These are phyloP conservation scores for Sporisorium scitamineum DNA, from an alignment of 1,284 basidiomycete genomes.

Conservation along the genomic window DNA sequence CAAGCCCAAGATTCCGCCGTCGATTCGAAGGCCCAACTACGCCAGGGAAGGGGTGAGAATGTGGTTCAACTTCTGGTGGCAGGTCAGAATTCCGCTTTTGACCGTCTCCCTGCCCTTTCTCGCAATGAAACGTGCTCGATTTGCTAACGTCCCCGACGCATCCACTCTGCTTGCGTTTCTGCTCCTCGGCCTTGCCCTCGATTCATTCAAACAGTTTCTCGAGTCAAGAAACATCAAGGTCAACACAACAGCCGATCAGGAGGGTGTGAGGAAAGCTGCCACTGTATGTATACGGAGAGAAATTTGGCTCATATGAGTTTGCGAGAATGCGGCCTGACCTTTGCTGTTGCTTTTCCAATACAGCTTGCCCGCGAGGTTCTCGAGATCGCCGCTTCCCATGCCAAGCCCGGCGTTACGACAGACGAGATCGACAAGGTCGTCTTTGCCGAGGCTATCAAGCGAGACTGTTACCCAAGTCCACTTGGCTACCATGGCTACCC, in stretches of 20 bases:
- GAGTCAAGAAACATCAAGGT: constrained; percentile 63
- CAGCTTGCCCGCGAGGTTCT: constrained; percentile 91
- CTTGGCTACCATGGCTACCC: constrained; percentile 93
- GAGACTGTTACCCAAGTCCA: constrained; percentile 92
- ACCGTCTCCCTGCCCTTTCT: constrained; percentile 28
- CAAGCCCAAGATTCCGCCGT: constrained; percentile 61
- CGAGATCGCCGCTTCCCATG: constrained; percentile 84
- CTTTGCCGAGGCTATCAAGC: constrained; percentile 91
- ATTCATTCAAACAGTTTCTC: constrained; percentile 55
- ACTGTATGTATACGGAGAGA: constrained; percentile 27
- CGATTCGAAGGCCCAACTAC: constrained; percentile 66
- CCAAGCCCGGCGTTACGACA: constrained; percentile 91
- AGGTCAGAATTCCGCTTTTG: constrained; percentile 56
- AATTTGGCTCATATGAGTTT: neutral
- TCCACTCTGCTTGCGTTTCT: constrained; percentile 27
- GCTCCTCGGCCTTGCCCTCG: constrained; percentile 39
- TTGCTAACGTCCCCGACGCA: constrained; percentile 29
- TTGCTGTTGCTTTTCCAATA: constrained; percentile 18
- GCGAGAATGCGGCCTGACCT: neutral
- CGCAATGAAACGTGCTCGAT: neutral
- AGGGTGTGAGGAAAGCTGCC: constrained; percentile 61
- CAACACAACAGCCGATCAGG: constrained; percentile 59
- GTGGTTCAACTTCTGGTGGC: constrained; percentile 52
- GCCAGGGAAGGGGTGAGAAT: constrained; percentile 66
- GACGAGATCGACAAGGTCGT: constrained; percentile 91